Conservation (phyloP, 768 basidiomycete genomes). For the Lentinus tigrinus region DNA sequence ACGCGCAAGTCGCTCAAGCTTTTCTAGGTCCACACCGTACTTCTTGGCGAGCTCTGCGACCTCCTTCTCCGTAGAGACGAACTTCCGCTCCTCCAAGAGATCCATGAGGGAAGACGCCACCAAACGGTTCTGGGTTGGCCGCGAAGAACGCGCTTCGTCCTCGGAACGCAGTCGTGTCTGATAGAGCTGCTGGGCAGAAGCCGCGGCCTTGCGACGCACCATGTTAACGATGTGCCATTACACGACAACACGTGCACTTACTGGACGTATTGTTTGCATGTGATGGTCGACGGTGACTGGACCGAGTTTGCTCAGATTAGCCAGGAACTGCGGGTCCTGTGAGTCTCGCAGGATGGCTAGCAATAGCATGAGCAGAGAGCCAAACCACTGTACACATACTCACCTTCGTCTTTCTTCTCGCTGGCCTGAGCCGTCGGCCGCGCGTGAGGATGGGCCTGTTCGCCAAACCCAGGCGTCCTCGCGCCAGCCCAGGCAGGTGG, state of each 20-base stretch:
- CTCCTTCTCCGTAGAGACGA: constrained; percentile 37
- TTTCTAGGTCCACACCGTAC: constrained; percentile 54
- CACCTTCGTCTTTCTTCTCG: constrained; percentile 53
- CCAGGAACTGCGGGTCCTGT: constrained; percentile 69
- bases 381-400: not conserved
- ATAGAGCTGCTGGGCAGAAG: constrained; percentile 45
- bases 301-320: constrained; percentile 63
- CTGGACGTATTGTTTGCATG: constrained; percentile 49
- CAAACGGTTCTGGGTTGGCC: constrained; percentile 50
- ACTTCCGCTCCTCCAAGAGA: constrained; percentile 65
- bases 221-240: not conserved
- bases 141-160: constrained; percentile 43
- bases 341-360: constrained; percentile 63
- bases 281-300: constrained; percentile 70
- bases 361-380: not conserved
- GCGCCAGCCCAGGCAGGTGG: constrained; percentile 50
- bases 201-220: constrained; percentile 20
- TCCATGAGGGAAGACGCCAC: constrained; percentile 51
- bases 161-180: constrained; percentile 56
- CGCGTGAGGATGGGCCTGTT: constrained; percentile 14
- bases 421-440: constrained; percentile 38
- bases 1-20: constrained; percentile 50
- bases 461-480: constrained; percentile 30
- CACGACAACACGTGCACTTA: constrained; percentile 27
- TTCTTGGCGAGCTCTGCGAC: constrained; percentile 50